Conservation (phyloP, 208 protist genomes). For the Leishmania major region DNA sequence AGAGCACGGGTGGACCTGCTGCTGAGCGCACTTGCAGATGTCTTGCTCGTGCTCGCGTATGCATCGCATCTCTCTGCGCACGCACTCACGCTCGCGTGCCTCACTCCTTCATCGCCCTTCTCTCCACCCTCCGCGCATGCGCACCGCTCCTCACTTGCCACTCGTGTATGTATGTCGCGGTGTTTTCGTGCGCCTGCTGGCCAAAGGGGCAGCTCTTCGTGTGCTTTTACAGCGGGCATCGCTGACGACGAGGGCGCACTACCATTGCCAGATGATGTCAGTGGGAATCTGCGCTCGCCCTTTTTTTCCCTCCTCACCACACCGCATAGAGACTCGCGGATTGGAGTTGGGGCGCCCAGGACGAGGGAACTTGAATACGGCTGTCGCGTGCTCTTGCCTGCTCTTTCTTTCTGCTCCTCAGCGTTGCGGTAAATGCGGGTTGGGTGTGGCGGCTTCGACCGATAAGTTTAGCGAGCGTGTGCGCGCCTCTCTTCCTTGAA, state of each 20-base stretch:
- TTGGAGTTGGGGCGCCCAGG: neutral
- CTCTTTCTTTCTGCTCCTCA: neutral
- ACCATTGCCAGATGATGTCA: neutral
- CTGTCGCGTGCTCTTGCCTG: neutral
- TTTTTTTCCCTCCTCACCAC: neutral
- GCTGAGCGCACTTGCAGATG: neutral
- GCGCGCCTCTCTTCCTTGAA: neutral
- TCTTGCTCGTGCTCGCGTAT: neutral
- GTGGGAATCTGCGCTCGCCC: neutral
- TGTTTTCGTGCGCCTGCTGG: neutral
- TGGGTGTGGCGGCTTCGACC: neutral
- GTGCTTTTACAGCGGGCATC: neutral
- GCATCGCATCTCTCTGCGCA: neutral
- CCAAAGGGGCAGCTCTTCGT: neutral
- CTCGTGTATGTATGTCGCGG: no score
- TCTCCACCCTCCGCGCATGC: neutral
- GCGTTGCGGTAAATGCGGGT: neutral
- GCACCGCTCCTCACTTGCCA: neutral
- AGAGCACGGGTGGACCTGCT: neutral
- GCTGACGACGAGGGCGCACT: neutral
- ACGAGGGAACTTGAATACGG: neutral
- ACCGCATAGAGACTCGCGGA: neutral
- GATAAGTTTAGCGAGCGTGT: neutral
- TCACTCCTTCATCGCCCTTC: neutral
- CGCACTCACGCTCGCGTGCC: neutral